Evolutionary conservation across 176 grass and related monocot species (phyloP), one percentile per base, ranked within the genome.

Genomic region (Sorghum bicolor): DNA sequence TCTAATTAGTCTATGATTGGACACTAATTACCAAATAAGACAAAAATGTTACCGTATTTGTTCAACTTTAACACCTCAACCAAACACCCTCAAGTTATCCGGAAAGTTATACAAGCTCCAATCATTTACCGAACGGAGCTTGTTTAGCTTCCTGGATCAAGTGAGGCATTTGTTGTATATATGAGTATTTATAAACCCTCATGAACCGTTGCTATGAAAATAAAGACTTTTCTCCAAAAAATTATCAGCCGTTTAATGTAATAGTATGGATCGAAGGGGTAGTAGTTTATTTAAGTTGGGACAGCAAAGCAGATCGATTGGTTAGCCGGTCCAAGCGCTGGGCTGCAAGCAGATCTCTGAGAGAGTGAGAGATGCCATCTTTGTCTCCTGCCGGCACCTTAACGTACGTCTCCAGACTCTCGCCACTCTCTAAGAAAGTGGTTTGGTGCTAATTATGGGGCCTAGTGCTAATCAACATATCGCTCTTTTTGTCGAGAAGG

Each of bases 261-360:
- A 48, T 48, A 48, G 5, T 48, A 48, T 17, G 45, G 4, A 48
- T 48, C 45, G 45, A 48, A 48, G 45, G 45, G 16, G 14, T 4
- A 48, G 15, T 48, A 48, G 45, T 48, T 45, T 48, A 48, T 47
- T 15, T 6, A 48, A 52, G 16, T 53, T 53, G 50, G 50, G 17
- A 53, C 17, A 53, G 48, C 48, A 44, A 16, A 52, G 48, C 48
- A 53, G 48, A 52, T 28, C 25, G 19, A 57, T 28, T 73, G 4
- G 67, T 26, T 74, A 75, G 68, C 60, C 60, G 82, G 87, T 88
- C 69, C 82, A 80, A 57, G 58, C 5, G 58, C 28, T 70, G 78
- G 80, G 81, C 58, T 84, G 43, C 75, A 80, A 6, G 47, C 37
- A 69, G 73, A 77, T 77, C 86, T 5, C 37, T 15, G 10, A 2